These are phyloP conservation scores for Skeletonema potamos DNA, from an alignment of 108 stramenopile species.

Conservation along the genomic window DNA sequence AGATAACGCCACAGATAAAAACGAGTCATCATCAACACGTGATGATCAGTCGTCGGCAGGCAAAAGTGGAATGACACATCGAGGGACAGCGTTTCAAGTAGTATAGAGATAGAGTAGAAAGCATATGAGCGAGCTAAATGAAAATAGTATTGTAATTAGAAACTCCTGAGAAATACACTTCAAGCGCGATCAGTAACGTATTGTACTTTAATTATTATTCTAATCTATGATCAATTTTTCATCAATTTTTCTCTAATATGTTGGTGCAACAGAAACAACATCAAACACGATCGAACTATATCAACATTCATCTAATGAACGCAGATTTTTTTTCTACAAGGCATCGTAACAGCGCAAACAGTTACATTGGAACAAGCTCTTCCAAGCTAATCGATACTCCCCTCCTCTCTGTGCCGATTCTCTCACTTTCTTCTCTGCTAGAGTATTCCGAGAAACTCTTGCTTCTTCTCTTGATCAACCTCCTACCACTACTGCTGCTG, in stretches of 20 bases:
- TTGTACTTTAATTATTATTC: too few relatives aligned
- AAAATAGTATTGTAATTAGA: not conserved
- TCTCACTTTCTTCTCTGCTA: slow-evolving; percentile 1
- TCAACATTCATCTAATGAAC: not conserved
- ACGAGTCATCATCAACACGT: not conserved
- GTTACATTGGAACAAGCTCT: not conserved
- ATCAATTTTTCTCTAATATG: not conserved
- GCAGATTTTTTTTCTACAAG: not conserved
- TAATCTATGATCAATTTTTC: not conserved
- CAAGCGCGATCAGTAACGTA: not conserved
- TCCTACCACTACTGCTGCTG: not conserved
- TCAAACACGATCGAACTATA: not conserved
- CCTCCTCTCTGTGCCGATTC: not conserved
- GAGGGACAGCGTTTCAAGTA: not conserved
- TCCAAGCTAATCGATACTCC: not conserved
- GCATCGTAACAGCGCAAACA: not conserved
- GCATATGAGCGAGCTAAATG: not conserved
- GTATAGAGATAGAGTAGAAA: not conserved
- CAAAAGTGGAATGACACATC: not conserved
- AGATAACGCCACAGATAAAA: not conserved
- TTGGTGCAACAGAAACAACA: not conserved
- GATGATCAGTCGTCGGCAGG: not conserved
- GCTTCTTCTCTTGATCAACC: not conserved
- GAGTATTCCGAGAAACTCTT: not conserved
- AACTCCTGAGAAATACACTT: not conserved